Base-by-base conservation (phyloP, 1,284 basidiomycete species). In the Entoloma clypeatum region DNA sequence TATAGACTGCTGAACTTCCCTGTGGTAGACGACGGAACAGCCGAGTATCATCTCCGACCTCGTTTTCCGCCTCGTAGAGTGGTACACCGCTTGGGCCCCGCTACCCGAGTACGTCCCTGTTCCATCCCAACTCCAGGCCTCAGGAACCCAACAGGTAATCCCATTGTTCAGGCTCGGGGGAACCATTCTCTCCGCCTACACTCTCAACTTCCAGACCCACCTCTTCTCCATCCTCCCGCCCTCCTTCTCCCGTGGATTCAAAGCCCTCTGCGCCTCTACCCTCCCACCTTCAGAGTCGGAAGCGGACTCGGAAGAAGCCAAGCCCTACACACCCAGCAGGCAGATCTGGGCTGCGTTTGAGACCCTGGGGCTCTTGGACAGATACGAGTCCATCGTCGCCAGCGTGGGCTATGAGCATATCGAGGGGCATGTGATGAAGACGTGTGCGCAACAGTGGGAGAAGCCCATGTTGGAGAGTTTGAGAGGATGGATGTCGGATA, bases 331-430 rank as follows among this genome's bases (percentile, higher is more conserved):
- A 7, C 59, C 60, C 30, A 62, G 60, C 30, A 58, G 52, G 3
- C 55, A 46, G 48, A 58, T 77, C 19, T 89, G 84, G 84, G 65
- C 64, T 11, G 69, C 77, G 0, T 81, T 92, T 33, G 81, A 86
- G 39, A 67, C 74, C 2, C 72, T 96, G 0, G 87, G 87, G 2
- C 68, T 95, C 9, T 69, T 92, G 21, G 87, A 92, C 45, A 78
- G 91, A 21, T 94, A 90, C 57, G 89, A 93, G 50, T 79, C 81
- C 2, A 79, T 92, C 38, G 76, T 96, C 18, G 81, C 86, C 19
- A 81, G 79, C 42, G 84, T 93, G 2, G 86, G 88, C 22, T 91
- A 92, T 53, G 84, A 89, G 51, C 79, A 82, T 50, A 92, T 96
- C 45, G 87, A 92, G 54, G 61, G 67, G 5, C 73, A 88, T 39